Evolutionary conservation across 1,284 basidiomycete genomes (phyloP), one percentile per base, ranked within the genome.

Genomic region (Melanopsichium pennsylvanicum): DNA sequence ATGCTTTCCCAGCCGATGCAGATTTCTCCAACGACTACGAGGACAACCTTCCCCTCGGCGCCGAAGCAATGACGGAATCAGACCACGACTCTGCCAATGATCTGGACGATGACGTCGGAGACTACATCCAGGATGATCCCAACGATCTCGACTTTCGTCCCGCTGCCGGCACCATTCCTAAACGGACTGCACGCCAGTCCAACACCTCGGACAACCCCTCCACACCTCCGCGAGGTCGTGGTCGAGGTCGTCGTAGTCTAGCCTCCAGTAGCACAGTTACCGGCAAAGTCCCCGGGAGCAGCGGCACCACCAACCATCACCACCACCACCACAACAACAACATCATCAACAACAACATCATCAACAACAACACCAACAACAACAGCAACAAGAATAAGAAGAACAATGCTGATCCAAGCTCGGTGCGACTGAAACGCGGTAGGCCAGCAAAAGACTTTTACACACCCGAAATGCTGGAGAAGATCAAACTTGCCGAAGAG

Each of bases 101-200:
- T n/a, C n/a, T n/a, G n/a, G n/a, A 29, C 32, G 51, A 42, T 8
- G 60, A 62, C 12, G 22, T 35, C 23, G 60, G 57, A 39, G 54
- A 38, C 22, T 52, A 48, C 6, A 8, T 7, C 15, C 10, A 19
- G 5, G 3, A 27, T 3, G 59, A 62, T 39, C 60, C 60, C 2
- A 63, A 57, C n/a, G 60, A 63, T 27, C 35, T 26, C 16, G 60
- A 63, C 21, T 63, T 63, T 21, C 43, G 50, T 5, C 58, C 40
- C 11, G 44, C 40, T 21, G 42, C 16, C n/a, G 16, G 36, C 1
- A 4, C 29, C 13, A n/a, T 27, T 16, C 9, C 26, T 16, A 45
- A 41, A 16, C 47, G 56, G 5, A n/a, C 15, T 2, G n/a, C 25
- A 6, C 55, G 55, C 12, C 18, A 15, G n/a, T 46, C 45, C 9